phyloP scores from a whole-genome alignment of 2,329 filamentous ascomycete species.

The Hymenoscyphus fructigenus region DNA sequence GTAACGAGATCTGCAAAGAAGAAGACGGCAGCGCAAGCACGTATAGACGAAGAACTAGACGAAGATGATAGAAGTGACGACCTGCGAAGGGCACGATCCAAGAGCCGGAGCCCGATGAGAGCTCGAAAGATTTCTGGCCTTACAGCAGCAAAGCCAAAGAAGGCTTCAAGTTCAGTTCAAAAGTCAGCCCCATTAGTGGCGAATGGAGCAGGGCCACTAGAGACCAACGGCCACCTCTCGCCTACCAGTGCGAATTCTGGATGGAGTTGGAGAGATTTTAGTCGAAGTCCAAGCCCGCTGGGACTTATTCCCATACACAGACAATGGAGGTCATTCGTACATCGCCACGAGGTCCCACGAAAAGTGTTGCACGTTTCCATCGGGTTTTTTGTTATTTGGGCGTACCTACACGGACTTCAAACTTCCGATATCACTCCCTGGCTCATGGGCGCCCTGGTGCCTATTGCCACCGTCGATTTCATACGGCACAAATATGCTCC shows the following conservation, averaged over 20 bases:
- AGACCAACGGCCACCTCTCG: conserved; percentile 67
- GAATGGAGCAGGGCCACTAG: conserved; percentile 36
- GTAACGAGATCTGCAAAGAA: conserved; percentile 73
- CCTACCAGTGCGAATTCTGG: conserved; percentile 60
- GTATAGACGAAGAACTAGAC: conserved; percentile 57
- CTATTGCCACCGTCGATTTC: conserved; percentile 79
- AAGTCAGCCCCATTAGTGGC: conserved; percentile 27
- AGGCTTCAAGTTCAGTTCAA: conserved; percentile 38
- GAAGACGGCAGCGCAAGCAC: conserved; percentile 56
- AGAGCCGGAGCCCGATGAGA: conserved; percentile 38
- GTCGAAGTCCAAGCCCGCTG: conserved; percentile 86
- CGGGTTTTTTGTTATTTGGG: conserved; percentile 85
- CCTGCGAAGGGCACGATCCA: conserved; percentile 34
- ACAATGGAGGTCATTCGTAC: conserved; percentile 87
- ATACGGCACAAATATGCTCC: conserved; percentile 78
- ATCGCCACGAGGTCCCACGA: conserved; percentile 94
- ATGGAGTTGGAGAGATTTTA: conserved; percentile 84
- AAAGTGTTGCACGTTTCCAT: conserved; percentile 95
- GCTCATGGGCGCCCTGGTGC: conserved; percentile 76
- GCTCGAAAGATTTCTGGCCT: conserved; percentile 52
- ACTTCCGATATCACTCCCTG: conserved; percentile 77
- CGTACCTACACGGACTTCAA: conserved; percentile 80
- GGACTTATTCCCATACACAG: conserved; percentile 94
- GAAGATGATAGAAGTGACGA: conserved; percentile 31
- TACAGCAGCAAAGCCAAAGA: conserved; percentile 48